These are phyloP conservation scores for Prunus armeniaca DNA, from an alignment of 306 rosid species.

Conservation along the genomic window DNA sequence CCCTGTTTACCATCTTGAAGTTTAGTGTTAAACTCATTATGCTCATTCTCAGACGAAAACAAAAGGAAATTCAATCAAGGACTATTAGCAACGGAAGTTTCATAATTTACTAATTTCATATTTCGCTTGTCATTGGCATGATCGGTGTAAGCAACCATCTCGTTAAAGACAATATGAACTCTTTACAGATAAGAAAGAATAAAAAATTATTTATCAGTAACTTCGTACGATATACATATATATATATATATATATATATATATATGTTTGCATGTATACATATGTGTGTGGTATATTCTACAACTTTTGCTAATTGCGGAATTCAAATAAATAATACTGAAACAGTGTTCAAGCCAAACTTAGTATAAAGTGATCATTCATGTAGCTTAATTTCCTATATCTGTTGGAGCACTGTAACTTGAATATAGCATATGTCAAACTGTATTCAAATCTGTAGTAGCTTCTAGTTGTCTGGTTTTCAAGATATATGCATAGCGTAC, in stretches of 20 bases:
- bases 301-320: constrained; percentile 8
- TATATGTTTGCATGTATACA: no score
- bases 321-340: constrained; percentile 7
- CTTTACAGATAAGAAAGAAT: not conserved
- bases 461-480: constrained; percentile 10
- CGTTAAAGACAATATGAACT: not conserved
- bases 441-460: constrained; percentile 2
- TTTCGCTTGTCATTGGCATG: not conserved
- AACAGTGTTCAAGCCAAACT: constrained; percentile 5
- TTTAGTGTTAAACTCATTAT: not conserved
- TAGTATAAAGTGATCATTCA: constrained; percentile 18
- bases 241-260: no score
- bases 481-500: not conserved
- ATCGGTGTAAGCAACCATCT: no score
- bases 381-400: constrained; percentile 20
- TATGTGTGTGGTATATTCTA: not conserved
- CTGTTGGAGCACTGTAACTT: constrained; percentile 10
- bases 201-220: not conserved
- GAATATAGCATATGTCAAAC: constrained; percentile 15
- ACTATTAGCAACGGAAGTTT: not conserved
- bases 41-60: not conserved
- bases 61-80: not conserved
- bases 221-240: not conserved
- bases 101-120: not conserved
- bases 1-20: constrained; percentile 10